Conservation (phyloP, 148 eudicot species). For the Cornus kousa region DNA sequence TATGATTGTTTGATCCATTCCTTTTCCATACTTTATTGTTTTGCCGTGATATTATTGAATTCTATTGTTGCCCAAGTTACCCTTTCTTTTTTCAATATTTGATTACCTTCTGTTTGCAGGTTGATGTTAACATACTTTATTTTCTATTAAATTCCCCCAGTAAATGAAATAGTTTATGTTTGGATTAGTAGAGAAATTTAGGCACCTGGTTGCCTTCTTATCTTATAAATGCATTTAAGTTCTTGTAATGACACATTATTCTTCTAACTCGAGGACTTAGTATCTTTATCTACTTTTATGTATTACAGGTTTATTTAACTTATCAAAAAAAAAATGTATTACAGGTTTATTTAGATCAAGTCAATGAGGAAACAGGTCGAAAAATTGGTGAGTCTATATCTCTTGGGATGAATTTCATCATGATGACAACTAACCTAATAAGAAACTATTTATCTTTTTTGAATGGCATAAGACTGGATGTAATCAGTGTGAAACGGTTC, state of each 20-base stretch:
- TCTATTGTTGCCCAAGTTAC: too few species aligned
- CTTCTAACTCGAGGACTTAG: not conserved
- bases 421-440: too few species aligned
- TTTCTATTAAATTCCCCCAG: too few species aligned
- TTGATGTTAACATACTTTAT: not conserved
- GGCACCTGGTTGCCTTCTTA: not conserved
- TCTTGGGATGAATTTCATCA: not conserved
- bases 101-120: not conserved
- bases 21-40: not conserved
- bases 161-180: not conserved
- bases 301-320: constrained; percentile 59
- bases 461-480: not conserved
- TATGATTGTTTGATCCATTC: not conserved
- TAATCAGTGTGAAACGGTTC: not conserved
- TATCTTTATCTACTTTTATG: constrained; percentile 8
- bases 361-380: constrained; percentile 48
- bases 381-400: constrained; percentile 49
- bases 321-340: too few species aligned
- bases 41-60: not conserved
- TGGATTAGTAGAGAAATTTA: not conserved
- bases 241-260: constrained; percentile 4
- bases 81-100: not conserved
- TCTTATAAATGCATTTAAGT: not conserved
- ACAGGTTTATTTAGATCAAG: constrained; percentile 71
- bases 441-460: too few species aligned